These are phyloP conservation scores for Rhodotorula taiwanensis DNA, from an alignment of 768 basidiomycete species.

Conservation along the genomic window DNA sequence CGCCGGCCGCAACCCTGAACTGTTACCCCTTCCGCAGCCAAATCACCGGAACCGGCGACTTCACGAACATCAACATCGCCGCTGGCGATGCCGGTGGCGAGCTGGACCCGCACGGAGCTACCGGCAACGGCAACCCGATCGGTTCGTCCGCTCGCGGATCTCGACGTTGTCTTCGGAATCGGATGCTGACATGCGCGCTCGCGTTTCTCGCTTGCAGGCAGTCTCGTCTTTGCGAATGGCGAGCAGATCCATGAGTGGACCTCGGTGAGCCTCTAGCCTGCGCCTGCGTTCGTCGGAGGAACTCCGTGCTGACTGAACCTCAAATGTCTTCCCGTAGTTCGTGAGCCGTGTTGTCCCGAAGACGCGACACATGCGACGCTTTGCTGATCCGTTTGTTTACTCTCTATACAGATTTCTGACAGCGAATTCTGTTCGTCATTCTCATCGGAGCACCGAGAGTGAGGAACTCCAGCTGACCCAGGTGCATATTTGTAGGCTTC, in stretches of 20 bases:
- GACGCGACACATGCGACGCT: no score
- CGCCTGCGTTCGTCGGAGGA: neutral
- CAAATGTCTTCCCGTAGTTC: constrained; percentile 5
- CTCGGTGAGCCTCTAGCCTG: neutral
- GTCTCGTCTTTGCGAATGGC: constrained; percentile 47
- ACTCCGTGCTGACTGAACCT: no score
- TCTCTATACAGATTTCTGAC: constrained; percentile 47
- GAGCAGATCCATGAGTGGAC: constrained; percentile 44
- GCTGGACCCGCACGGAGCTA: constrained; percentile 48
- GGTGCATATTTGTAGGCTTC: constrained; percentile 32
- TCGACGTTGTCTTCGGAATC: neutral
- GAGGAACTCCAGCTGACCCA: no score
- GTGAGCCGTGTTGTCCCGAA: no score
- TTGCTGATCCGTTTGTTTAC: no score
- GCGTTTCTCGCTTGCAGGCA: neutral
- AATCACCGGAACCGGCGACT: constrained; percentile 44
- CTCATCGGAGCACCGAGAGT: no score
- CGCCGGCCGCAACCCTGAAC: neutral
- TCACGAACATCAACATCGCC: constrained; percentile 48
- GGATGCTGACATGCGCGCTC: neutral
- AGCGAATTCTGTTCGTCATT: constrained; percentile 46
- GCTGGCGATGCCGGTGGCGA: constrained; percentile 48
- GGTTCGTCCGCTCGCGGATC: constrained; percentile 42
- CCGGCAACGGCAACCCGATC: constrained; percentile 47
- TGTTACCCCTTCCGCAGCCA: neutral